These are phyloP conservation scores for Chlorophyllum brunneum DNA, from an alignment of 768 basidiomycete species.

Conservation along the genomic window DNA sequence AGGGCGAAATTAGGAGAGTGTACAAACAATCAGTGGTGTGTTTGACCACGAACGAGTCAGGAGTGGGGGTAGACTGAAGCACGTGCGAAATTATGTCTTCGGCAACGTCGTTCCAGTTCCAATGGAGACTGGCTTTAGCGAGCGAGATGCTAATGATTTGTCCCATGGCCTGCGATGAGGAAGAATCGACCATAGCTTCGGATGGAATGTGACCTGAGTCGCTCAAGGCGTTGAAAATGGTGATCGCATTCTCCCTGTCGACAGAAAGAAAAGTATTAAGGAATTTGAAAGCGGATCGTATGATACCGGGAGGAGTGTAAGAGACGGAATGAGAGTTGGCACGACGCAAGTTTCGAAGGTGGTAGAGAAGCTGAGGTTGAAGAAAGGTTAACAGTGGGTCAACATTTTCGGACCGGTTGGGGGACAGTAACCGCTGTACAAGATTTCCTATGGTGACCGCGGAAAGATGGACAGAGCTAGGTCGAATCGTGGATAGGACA, in stretches of 20 bases:
- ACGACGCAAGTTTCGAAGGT: constrained; percentile 20
- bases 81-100: constrained; percentile 31
- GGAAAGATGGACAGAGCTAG: background rate
- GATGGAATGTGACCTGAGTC: constrained; percentile 40
- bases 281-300: constrained; percentile 38
- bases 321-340: constrained; percentile 10
- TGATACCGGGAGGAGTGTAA: constrained; percentile 34
- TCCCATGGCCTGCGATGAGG: constrained; percentile 34
- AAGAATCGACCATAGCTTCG: constrained; percentile 39
- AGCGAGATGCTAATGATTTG: constrained; percentile 47
- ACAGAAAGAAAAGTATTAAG: constrained; percentile 37
- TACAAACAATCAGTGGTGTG: constrained; percentile 44
- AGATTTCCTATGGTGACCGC: background rate
- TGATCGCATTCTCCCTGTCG: constrained; percentile 34
- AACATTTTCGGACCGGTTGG: background rate
- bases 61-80: constrained; percentile 17
- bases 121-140: constrained; percentile 48
- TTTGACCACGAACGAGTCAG: constrained; percentile 23
- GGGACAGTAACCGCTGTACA: constrained; percentile 1
- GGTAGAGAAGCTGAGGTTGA: constrained; percentile 6
- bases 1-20: constrained; percentile 31
- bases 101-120: constrained; percentile 48
- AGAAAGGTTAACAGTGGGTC: background rate
- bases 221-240: constrained; percentile 47
- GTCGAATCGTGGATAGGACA: background rate